A percentile compares a stretch with the other conserved stretches of the same genome.
Evolutionary conservation across 768 basidiomycete species (phyloP).

Genomic region (Suillus luteus): DNA sequence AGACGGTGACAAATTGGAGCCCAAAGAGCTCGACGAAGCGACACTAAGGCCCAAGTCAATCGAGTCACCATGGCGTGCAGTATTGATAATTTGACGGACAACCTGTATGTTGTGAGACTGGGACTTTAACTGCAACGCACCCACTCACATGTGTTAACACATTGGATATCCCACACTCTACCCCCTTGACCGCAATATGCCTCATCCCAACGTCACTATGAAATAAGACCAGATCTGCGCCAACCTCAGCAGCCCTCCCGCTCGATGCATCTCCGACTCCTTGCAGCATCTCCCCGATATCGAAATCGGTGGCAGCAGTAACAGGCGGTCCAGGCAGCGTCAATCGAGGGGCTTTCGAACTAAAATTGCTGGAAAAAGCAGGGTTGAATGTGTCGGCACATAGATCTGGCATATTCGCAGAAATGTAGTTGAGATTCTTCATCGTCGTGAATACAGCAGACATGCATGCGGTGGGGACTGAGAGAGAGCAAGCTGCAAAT

Average conservation of each 20-base stretch:
- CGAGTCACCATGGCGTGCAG: constrained; percentile 72
- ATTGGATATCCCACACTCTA: constrained; percentile 83
- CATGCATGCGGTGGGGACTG: constrained; percentile 85
- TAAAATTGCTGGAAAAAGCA: constrained; percentile 11
- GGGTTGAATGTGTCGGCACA: constrained; percentile 19
- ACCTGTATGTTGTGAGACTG: constrained; percentile 51
- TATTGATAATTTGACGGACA: constrained; percentile 77
- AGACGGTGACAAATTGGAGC: constrained; percentile 26
- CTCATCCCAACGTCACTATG: constrained; percentile 89
- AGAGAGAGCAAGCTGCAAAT: constrained; percentile 84
- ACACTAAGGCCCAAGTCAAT: constrained; percentile 83
- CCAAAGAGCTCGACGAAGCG: constrained; percentile 32
- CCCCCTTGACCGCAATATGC: constrained; percentile 82
- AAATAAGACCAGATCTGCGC: constrained; percentile 90
- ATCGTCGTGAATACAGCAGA: constrained; percentile 88
- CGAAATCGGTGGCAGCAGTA: constrained; percentile 65
- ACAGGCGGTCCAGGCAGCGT: constrained; percentile 17
- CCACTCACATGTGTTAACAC: constrained; percentile 79
- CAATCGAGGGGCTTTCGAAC: constrained; percentile 1
- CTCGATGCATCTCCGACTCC: constrained; percentile 86
- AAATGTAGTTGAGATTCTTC: constrained; percentile 93
- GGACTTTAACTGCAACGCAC: constrained; percentile 7
- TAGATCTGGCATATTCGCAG: constrained; percentile 70
- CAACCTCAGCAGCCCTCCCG: constrained; percentile 77
- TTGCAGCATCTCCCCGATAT: constrained; percentile 90